Evolutionary conservation across 2,329 filamentous ascomycete genomes (phyloP).

Genomic region (Penicillium sp.): DNA sequence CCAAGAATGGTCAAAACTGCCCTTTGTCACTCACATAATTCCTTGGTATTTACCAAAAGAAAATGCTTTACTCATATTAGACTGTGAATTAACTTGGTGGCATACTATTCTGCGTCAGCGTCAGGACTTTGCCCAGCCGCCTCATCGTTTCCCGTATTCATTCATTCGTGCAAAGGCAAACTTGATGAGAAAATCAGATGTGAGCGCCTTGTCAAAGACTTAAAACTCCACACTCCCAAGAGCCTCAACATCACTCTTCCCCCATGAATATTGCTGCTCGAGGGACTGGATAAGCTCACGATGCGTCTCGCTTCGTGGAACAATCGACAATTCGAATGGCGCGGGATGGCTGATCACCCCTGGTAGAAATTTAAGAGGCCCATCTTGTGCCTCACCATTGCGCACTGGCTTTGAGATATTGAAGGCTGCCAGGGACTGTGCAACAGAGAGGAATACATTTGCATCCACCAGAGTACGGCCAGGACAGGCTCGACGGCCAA

Average conservation of each 20-base stretch:
- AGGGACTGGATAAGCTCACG: constrained; percentile 41
- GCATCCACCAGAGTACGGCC: constrained; percentile 29
- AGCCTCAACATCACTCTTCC: constrained; percentile 44
- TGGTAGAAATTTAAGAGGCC: constrained; percentile 21
- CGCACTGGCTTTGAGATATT: constrained; percentile 26
- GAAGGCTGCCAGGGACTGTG: constrained; percentile 28
- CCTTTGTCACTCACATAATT: too few species aligned
- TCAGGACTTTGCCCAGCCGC: too few species aligned
- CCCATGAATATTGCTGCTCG: constrained; percentile 47
- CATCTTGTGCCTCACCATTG: constrained; percentile 22
- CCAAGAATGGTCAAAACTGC: background rate
- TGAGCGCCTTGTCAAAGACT: background rate
- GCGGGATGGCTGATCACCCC: constrained; percentile 44
- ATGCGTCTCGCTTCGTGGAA: constrained; percentile 26
- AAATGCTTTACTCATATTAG: background rate
- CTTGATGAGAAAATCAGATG: background rate
- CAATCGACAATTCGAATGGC: constrained; percentile 37
- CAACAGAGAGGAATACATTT: constrained; percentile 28
- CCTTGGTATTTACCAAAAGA: too few species aligned
- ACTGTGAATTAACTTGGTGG: too few species aligned
- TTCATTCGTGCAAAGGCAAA: too few species aligned
- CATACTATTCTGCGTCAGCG: too few species aligned
- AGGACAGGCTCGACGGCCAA: constrained; percentile 32
- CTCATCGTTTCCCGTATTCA: too few species aligned
- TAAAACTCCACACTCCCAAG: background rate